phyloP scores from a whole-genome alignment of 2,329 filamentous ascomycete genomes.

The Neonectria coccinea region DNA sequence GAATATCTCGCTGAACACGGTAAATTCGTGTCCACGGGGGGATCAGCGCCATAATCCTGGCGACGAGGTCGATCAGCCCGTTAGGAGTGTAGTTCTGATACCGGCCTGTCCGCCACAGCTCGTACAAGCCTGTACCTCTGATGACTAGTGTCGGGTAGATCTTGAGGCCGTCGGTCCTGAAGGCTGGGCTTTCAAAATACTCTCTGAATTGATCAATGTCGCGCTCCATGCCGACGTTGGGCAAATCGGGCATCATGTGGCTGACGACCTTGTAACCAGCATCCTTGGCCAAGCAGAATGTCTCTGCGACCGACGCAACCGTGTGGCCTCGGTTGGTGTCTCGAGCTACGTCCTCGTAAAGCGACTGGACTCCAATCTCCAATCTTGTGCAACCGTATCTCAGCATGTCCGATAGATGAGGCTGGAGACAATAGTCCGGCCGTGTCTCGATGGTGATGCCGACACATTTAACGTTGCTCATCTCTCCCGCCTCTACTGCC shows the following conservation, averaged over 20 bases:
- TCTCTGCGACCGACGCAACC: slow-evolving; percentile 93
- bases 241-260: slow-evolving; percentile 99
- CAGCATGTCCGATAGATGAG: slow-evolving; percentile 95
- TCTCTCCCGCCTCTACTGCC: slow-evolving; percentile 91
- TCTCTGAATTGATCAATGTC: slow-evolving; percentile 97
- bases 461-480: slow-evolving; percentile 97
- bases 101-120: slow-evolving; percentile 94
- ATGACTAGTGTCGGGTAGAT: slow-evolving; percentile 99
- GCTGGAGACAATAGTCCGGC: slow-evolving; percentile 95
- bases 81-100: slow-evolving; percentile 99
- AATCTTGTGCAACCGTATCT: slow-evolving; percentile 96
- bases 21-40: slow-evolving; percentile 99
- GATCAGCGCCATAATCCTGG: slow-evolving; percentile 92
- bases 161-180: slow-evolving; percentile 95
- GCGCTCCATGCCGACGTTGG: slow-evolving; percentile 98
- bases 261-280: slow-evolving; percentile 99
- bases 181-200: slow-evolving; percentile 96
- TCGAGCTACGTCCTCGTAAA: slow-evolving; percentile 98
- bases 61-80: slow-evolving; percentile 93
- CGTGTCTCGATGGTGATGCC: slow-evolving; percentile 98
- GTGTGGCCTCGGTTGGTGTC: slow-evolving; percentile 98
- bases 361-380: slow-evolving; percentile 93
- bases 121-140: slow-evolving; percentile 94
- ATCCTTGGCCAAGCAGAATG: slow-evolving; percentile 96
- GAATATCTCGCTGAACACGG: slow-evolving; percentile 97